These are phyloP conservation scores for Taphrina deformans DNA, from an alignment of 1,139 yeast species.

Conservation along the genomic window DNA sequence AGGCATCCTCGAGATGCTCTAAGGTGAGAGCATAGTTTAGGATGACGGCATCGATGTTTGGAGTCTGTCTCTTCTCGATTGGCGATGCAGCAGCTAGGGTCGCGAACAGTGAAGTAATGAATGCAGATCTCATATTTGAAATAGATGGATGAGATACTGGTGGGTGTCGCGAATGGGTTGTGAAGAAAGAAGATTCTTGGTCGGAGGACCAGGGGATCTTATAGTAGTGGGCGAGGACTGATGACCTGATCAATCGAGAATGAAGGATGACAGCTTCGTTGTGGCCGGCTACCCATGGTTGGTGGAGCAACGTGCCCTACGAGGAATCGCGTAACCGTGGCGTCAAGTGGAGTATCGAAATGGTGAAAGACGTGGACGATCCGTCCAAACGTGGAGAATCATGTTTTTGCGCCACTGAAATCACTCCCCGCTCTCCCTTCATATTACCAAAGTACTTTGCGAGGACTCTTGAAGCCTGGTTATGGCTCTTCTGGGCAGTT, in stretches of 20 bases:
- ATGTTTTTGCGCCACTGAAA: slow-evolving; percentile 1
- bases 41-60: slow-evolving; percentile 37
- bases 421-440: background rate
- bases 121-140: slow-evolving; percentile 20
- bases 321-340: slow-evolving; percentile 7
- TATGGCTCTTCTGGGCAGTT: background rate
- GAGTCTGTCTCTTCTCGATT: slow-evolving; percentile 39
- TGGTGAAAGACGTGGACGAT: background rate
- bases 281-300: background rate
- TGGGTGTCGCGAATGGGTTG: background rate
- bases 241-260: background rate
- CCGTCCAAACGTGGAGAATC: slow-evolving; percentile 9
- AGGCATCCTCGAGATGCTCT: slow-evolving; percentile 39
- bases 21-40: slow-evolving; percentile 39
- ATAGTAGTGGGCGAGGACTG: background rate
- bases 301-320: background rate
- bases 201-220: background rate
- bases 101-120: slow-evolving; percentile 17
- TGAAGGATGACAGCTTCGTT: background rate
- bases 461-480: too few relatives aligned
- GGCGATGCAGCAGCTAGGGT: slow-evolving; percentile 34
- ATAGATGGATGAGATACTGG: background rate
- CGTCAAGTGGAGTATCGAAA: background rate
- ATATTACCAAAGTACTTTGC: too few relatives aligned
- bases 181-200: background rate